A percentile compares a stretch with the other conserved stretches of the same genome.
Conservation (phyloP, 305 asterid species). For the Fraxinus xanthoxyloides region DNA sequence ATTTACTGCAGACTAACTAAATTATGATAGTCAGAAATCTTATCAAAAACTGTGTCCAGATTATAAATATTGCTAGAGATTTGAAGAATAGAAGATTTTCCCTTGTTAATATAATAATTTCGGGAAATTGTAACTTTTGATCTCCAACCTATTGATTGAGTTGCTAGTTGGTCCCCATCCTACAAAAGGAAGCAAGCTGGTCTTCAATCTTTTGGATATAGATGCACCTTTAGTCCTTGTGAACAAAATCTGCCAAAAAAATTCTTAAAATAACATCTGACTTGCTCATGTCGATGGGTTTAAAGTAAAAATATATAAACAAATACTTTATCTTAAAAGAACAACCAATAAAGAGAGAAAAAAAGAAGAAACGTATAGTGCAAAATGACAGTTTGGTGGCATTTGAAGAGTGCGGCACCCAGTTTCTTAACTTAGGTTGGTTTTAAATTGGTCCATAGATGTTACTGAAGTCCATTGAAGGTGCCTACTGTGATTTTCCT, state of each 20-base stretch:
- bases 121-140: neutral
- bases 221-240: neutral
- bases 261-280: neutral
- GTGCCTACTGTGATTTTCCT: neutral
- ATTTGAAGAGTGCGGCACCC: neutral
- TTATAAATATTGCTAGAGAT: constrained; percentile 3
- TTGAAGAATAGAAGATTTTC: neutral
- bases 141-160: neutral
- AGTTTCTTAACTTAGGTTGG: neutral
- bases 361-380: neutral
- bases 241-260: neutral
- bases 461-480: neutral
- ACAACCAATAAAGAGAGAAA: neutral
- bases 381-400: neutral
- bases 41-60: neutral
- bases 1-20: neutral
- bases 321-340: neutral
- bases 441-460: neutral
- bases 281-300: neutral
- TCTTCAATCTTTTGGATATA: neutral
- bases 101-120: neutral
- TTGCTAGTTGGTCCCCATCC: neutral
- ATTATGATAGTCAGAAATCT: neutral
- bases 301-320: neutral
- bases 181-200: neutral